These are phyloP conservation scores for Trichophyton equinum DNA, from an alignment of 2,329 filamentous ascomycete species.

Conservation along the genomic window DNA sequence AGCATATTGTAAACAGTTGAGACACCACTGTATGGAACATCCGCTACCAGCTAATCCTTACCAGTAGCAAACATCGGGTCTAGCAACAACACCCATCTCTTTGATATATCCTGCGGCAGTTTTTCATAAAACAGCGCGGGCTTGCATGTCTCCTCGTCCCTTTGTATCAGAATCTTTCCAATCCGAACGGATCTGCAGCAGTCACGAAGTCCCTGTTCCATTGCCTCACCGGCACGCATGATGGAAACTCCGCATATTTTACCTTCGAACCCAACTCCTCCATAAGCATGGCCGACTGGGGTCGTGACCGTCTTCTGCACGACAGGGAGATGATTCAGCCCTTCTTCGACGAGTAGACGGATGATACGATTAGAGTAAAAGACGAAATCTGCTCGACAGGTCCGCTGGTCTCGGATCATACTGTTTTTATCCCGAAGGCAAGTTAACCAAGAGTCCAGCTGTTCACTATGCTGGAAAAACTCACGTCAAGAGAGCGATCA, in stretches of 20 bases:
- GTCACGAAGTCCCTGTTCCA: conserved; percentile 93
- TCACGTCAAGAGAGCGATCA: conserved; percentile 95
- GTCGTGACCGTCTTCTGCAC: conserved; percentile 81
- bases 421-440: conserved; percentile 36
- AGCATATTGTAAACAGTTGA: not conserved
- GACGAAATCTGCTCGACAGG: conserved; percentile 89
- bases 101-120: conserved; percentile 80
- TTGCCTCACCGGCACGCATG: conserved; percentile 94
- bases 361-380: conserved; percentile 99
- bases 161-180: conserved; percentile 94
- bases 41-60: conserved; percentile 29
- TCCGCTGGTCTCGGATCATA: conserved; percentile 88
- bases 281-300: conserved; percentile 75
- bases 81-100: conserved; percentile 83
- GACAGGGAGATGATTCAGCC: conserved; percentile 88
- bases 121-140: conserved; percentile 98
- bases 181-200: conserved; percentile 97
- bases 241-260: conserved; percentile 98
- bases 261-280: conserved; percentile 86
- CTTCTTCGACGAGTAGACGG: conserved; percentile 89
- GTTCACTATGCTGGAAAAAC: conserved; percentile 28
- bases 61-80: conserved; percentile 99
- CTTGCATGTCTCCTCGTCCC: conserved; percentile 85
- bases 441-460: not conserved
- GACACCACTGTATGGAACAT: not conserved